Conservation (phyloP, 148 eudicot species). For the Heliamphora exappendiculata region DNA sequence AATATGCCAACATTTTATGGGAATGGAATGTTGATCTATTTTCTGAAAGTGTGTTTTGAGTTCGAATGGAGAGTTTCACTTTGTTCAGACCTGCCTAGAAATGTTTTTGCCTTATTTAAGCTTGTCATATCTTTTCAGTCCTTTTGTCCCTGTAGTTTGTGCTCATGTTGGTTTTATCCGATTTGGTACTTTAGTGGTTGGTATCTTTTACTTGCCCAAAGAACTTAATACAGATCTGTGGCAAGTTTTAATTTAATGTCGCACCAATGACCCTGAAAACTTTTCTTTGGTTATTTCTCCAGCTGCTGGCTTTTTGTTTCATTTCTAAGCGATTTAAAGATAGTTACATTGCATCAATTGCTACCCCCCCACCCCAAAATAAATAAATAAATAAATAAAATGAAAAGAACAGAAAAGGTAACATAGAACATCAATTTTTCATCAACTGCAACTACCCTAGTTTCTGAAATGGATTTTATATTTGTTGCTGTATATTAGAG, state of each 20-base stretch:
- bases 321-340: neutral
- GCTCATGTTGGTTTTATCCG: neutral
- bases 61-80: neutral
- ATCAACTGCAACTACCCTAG: too few relatives aligned
- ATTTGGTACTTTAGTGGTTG: neutral
- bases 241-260: neutral
- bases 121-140: neutral
- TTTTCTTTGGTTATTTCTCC: neutral
- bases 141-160: neutral
- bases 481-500: too few relatives aligned
- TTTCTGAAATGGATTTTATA: too few relatives aligned
- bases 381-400: too few relatives aligned
- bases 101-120: neutral
- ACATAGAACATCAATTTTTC: too few relatives aligned
- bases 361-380: too few relatives aligned
- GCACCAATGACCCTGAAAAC: neutral
- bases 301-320: neutral
- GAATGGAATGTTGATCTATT: neutral
- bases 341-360: neutral
- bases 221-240: too few relatives aligned
- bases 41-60: neutral
- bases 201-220: neutral
- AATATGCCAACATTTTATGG: too few relatives aligned
- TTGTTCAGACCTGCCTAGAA: neutral
- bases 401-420: too few relatives aligned